A percentile compares a stretch with the other conserved stretches of the same genome.
Conservation (phyloP, 2,329 filamentous ascomycete genomes). For the Cladosporium oxysporum region DNA sequence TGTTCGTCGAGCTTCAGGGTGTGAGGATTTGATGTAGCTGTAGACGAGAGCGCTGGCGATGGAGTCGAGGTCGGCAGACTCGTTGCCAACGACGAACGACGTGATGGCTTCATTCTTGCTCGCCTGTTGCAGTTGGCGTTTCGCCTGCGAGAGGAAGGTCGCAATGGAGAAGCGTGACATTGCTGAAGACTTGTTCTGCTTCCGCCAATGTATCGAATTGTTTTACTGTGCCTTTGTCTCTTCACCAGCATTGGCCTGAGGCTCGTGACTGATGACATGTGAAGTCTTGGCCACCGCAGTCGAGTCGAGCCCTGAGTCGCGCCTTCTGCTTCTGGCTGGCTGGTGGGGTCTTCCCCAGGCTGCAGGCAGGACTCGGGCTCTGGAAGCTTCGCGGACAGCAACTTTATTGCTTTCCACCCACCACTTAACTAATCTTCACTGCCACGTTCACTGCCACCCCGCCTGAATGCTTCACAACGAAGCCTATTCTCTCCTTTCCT, state of each 20-base stretch:
- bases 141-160: slow-evolving; percentile 50
- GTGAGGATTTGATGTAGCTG: slow-evolving; percentile 70
- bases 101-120: slow-evolving; percentile 44
- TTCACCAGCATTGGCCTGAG: not conserved
- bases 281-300: slow-evolving; percentile 1
- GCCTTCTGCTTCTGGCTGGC: not conserved
- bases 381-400: not conserved
- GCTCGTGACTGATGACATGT: slow-evolving; percentile 11
- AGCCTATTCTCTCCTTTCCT: not conserved
- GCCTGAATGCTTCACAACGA: not conserved
- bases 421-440: not conserved
- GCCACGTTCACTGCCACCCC: not conserved
- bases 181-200: not conserved
- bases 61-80: slow-evolving; percentile 75
- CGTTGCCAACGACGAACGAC: slow-evolving; percentile 56
- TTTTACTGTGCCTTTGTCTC: not conserved
- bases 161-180: slow-evolving; percentile 50
- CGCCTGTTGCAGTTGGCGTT: slow-evolving; percentile 43
- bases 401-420: not conserved
- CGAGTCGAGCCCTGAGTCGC: not conserved
- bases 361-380: not conserved
- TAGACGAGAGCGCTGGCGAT: slow-evolving; percentile 72
- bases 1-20: slow-evolving; percentile 48
- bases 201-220: not conserved
- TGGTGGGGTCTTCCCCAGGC: not conserved